Evolutionary conservation across 441 rosid genomes (phyloP).

Genomic region (California macrophylla): DNA sequence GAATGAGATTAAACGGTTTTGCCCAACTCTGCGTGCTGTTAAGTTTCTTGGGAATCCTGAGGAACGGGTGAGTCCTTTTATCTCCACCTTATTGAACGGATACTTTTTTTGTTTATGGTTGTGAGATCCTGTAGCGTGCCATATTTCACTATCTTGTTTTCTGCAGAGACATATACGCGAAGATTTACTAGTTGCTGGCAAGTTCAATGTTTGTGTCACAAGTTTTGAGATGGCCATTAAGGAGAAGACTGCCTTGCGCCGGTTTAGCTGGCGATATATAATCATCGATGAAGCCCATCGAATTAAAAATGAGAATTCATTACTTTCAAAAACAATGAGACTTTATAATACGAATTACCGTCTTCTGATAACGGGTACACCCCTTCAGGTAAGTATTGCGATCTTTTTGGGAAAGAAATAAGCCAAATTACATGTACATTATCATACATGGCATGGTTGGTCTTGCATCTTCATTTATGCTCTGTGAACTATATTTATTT

Average conservation of each 20-base stretch:
- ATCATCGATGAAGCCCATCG: conserved; percentile 98
- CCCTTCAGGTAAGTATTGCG: conserved; percentile 71
- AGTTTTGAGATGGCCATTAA: conserved; percentile 99
- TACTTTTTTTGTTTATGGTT: not conserved
- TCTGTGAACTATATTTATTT: conserved; percentile 1
- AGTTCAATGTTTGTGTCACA: conserved; percentile 95
- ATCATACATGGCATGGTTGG: not conserved
- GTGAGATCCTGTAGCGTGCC: not conserved
- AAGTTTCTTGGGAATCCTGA: conserved; percentile 99
- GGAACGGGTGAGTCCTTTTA: conserved; percentile 59
- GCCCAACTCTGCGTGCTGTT: conserved; percentile 78
- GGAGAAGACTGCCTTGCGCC: conserved; percentile 81
- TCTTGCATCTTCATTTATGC: not conserved
- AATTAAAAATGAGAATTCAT: conserved; percentile 91
- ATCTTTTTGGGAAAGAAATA: not conserved
- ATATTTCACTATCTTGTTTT: conserved; percentile 13
- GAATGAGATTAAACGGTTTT: conserved; percentile 98
- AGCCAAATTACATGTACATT: not conserved
- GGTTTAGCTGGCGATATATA: conserved; percentile 97
- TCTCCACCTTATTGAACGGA: not conserved
- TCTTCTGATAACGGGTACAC: conserved; percentile 95
- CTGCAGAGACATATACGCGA: conserved; percentile 87
- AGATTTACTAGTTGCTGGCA: conserved; percentile 82
- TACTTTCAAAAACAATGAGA: conserved; percentile 97
- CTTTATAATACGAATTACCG: conserved; percentile 84